phyloP scores from a whole-genome alignment of 164 flowering plant genomes.

The Macadamia integrifolia region DNA sequence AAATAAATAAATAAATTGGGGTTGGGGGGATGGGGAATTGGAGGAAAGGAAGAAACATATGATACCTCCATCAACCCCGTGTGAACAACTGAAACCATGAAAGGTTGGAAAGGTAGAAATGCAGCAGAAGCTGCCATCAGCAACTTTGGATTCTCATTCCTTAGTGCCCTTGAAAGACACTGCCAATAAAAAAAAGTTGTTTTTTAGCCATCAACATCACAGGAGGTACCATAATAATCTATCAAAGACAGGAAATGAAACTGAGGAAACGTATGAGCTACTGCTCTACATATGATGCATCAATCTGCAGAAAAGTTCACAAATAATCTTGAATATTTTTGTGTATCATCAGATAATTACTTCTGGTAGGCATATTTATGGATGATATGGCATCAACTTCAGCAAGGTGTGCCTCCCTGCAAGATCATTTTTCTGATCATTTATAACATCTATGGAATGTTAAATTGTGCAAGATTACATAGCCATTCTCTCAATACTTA shows the following conservation, averaged over 20 bases:
- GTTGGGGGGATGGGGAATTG: too few species aligned
- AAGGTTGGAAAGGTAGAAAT: constrained; percentile 73
- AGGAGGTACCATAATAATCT: too few species aligned
- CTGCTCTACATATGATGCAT: neutral
- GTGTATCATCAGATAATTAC: neutral
- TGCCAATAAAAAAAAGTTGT: constrained; percentile 19
- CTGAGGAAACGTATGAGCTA: neutral
- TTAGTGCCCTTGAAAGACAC: constrained; percentile 87
- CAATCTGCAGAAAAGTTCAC: neutral
- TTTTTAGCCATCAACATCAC: too few species aligned
- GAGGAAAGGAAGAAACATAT: neutral
- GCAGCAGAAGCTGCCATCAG: constrained; percentile 86
- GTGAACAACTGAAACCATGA: constrained; percentile 92
- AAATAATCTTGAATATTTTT: neutral
- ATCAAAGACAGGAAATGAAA: neutral
- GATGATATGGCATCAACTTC: constrained; percentile 9
- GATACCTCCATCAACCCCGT: constrained; percentile 97
- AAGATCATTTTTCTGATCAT: neutral
- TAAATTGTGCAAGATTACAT: neutral
- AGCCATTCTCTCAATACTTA: neutral
- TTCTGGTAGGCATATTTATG: constrained; percentile 9
- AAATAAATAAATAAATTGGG: too few species aligned
- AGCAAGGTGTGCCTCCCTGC: constrained; percentile 6
- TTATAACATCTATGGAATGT: neutral
- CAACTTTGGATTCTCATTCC: constrained; percentile 73